Evolutionary conservation across 1,284 basidiomycete genomes (phyloP).

Genomic region (Apiotrichum gamsii): DNA sequence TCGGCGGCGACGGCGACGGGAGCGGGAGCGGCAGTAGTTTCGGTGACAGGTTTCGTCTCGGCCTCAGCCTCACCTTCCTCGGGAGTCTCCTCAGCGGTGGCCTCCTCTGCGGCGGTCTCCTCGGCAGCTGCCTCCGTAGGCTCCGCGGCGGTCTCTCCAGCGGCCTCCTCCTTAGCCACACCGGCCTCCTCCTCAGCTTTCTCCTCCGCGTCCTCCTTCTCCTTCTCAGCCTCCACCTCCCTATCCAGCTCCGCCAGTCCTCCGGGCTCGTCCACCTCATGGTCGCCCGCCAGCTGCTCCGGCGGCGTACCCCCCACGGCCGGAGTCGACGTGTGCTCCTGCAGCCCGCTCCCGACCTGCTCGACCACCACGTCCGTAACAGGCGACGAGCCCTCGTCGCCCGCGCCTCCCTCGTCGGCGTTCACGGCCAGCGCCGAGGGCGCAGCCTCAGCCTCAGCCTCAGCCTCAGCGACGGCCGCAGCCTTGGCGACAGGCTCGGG

Average conservation of each 20-base stretch:
- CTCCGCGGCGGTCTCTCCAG: slow-evolving; percentile 5
- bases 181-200: background rate
- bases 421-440: background rate
- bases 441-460: slow-evolving; percentile 1
- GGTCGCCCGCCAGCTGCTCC: slow-evolving; percentile 1
- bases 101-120: background rate
- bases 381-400: background rate
- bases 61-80: slow-evolving; percentile 4
- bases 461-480: background rate
- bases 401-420: background rate
- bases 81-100: background rate
- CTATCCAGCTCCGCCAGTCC: slow-evolving; percentile 19
- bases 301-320: background rate
- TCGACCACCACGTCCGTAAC: background rate
- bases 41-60: slow-evolving; percentile 1
- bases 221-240: slow-evolving; percentile 3
- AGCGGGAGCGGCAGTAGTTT: slow-evolving; percentile 1
- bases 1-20: background rate
- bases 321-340: background rate
- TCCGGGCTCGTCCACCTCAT: slow-evolving; percentile 31
- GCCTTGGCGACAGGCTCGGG: background rate
- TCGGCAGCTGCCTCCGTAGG: background rate
- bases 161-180: slow-evolving; percentile 1
- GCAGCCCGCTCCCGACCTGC: background rate
- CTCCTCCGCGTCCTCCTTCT: background rate